Conservation (phyloP, 768 basidiomycete species). For the Lanmaoa rubissima region DNA sequence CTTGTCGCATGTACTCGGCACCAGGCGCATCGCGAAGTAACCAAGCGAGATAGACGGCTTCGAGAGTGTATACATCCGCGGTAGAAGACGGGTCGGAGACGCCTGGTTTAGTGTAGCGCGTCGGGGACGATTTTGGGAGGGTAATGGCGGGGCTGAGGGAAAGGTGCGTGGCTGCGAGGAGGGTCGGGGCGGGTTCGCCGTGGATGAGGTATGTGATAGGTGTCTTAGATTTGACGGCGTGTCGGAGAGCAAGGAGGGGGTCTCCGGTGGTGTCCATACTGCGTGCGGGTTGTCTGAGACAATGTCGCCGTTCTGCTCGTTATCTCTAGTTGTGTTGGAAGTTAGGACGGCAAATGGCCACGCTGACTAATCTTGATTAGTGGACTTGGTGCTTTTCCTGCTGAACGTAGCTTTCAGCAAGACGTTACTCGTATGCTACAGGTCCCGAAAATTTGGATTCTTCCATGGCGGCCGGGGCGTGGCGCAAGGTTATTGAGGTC, state of each 20-base stretch:
- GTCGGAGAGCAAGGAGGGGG: too few relatives aligned
- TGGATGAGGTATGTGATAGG: constrained; percentile 46
- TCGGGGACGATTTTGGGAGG: constrained; percentile 72
- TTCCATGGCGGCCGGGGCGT: too few relatives aligned
- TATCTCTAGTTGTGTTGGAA: too few relatives aligned
- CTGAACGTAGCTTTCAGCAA: too few relatives aligned
- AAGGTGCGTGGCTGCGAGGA: constrained; percentile 63
- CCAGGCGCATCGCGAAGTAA: constrained; percentile 65
- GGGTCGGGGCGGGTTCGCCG: constrained; percentile 41
- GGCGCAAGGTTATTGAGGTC: too few relatives aligned
- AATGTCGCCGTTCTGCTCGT: background rate
- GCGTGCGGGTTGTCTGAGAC: background rate
- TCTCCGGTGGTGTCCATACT: background rate
- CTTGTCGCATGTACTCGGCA: constrained; percentile 88
- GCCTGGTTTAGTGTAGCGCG: constrained; percentile 73
- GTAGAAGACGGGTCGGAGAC: constrained; percentile 29
- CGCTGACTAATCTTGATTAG: too few relatives aligned
- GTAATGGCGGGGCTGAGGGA: constrained; percentile 49
- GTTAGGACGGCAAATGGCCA: too few relatives aligned
- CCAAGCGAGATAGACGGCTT: constrained; percentile 87
- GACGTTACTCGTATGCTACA: too few relatives aligned
- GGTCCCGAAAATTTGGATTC: too few relatives aligned
- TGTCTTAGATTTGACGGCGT: constrained; percentile 39
- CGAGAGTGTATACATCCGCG: constrained; percentile 69
- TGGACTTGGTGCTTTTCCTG: too few relatives aligned